These are phyloP conservation scores for Daedaleopsis sinensis DNA, from an alignment of 768 basidiomycete species.

Conservation along the genomic window DNA sequence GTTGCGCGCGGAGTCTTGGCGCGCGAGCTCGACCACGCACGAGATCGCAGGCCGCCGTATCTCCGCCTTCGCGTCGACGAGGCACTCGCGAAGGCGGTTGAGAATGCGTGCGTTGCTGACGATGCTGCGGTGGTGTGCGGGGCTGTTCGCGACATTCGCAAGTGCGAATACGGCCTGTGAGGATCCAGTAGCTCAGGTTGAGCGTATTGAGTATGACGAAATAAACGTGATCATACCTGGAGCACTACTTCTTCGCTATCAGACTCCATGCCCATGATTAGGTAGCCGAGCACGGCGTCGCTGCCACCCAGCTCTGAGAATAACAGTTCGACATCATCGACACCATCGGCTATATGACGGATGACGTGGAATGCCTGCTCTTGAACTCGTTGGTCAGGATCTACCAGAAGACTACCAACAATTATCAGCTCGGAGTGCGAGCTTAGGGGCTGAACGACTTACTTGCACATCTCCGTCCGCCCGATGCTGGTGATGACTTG, in stretches of 20 bases:
- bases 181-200: background rate
- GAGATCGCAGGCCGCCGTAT: slow-evolving; percentile 62
- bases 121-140: slow-evolving; percentile 51
- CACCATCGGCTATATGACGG: slow-evolving; percentile 67
- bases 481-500: slow-evolving; percentile 69
- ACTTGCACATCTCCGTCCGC: slow-evolving; percentile 66
- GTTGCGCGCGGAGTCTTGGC: slow-evolving; percentile 37
- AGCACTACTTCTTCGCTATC: slow-evolving; percentile 55
- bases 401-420: slow-evolving; percentile 51
- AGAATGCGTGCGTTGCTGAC: slow-evolving; percentile 56
- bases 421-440: background rate
- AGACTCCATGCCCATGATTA: slow-evolving; percentile 54
- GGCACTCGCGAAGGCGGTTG: slow-evolving; percentile 52
- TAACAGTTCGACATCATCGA: slow-evolving; percentile 64
- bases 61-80: slow-evolving; percentile 61
- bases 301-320: slow-evolving; percentile 53
- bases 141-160: slow-evolving; percentile 71
- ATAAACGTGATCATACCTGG: slow-evolving; percentile 40
- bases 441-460: slow-evolving; percentile 24
- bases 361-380: slow-evolving; percentile 75
- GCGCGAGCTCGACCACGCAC: slow-evolving; percentile 61
- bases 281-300: slow-evolving; percentile 45
- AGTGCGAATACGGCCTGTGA: slow-evolving; percentile 59
- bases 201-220: background rate
- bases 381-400: slow-evolving; percentile 56